Evolutionary conservation across 371 early-diverging fungal species (phyloP), one percentile per base, ranked within the genome.

Genomic region (Coemansia sp.): DNA sequence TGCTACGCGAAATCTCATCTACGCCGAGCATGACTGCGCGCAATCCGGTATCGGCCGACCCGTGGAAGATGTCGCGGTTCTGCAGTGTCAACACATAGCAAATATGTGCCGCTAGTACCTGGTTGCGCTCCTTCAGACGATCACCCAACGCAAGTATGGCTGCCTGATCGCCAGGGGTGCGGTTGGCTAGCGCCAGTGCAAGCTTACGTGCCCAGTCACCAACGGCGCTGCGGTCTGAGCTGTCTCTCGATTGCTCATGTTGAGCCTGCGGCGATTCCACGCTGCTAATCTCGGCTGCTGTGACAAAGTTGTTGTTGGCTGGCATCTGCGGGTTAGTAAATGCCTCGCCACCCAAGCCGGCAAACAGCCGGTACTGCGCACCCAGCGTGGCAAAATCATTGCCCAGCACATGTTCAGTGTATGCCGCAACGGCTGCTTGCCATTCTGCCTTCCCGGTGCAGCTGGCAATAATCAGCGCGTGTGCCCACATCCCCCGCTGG

Each of bases 391-490:
- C 8, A 71, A 65, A 16, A 65, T 60, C 62, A 36, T 54, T 68
- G 3, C 77, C 63, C 65, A 92, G 73, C 67, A 87, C 88, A 36
- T 81, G 75, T 16, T 82, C 81, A 1, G 88, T 81, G 76, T 93
- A 94, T 13, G 83, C 76, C 14, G 79, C 79, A 39, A 93, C 87
- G 3, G 90, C 91, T n/a, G 85, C 86, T 65, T 86, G 85, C 89
- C 94, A 96, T 0, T 86, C 75, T 20, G 90, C 90, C 67, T 88
- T 87, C 65, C 88, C 86, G 4, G 91, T 88, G 60, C 91, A 88
- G 60, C 93, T 94, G 45, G 93, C 87, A 67, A 96, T 88, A 7
- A 94, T 86, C 30, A 95, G 81, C 5, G 95, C 96, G 75, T 96
- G 94, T 0, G 90, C 83, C 95, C 95, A 96, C 52, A 93, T 65